phyloP scores from a whole-genome alignment of 495 filamentous ascomycete genomes.

The Melanomma pulvis-pyrius region DNA sequence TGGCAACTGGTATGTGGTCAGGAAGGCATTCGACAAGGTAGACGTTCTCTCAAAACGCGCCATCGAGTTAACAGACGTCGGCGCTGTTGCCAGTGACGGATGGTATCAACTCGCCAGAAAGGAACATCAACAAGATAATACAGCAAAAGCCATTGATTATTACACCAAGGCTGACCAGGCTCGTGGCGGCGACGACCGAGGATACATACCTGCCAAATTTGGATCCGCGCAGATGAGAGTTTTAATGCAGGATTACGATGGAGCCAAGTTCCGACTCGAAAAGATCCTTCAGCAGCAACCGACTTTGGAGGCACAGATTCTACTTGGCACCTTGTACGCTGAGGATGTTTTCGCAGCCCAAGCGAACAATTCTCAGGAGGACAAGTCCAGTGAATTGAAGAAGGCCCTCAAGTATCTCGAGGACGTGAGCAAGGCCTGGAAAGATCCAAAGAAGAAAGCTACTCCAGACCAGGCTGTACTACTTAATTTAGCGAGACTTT shows the following conservation, averaged over 20 bases:
- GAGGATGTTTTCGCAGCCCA: slow-evolving; percentile 88
- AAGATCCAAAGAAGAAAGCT: slow-evolving; percentile 80
- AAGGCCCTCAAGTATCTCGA: slow-evolving; percentile 84
- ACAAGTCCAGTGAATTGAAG: slow-evolving; percentile 78
- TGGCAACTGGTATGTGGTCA: slow-evolving; percentile 80
- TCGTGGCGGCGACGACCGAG: slow-evolving; percentile 81
- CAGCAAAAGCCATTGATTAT: slow-evolving; percentile 71
- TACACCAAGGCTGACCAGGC: slow-evolving; percentile 88
- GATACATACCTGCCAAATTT: slow-evolving; percentile 90
- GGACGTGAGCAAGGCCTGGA: slow-evolving; percentile 84
- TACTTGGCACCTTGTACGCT: slow-evolving; percentile 86
- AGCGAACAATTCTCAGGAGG: slow-evolving; percentile 72
- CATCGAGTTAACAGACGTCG: slow-evolving; percentile 92
- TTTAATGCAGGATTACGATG: slow-evolving; percentile 78
- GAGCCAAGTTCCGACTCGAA: slow-evolving; percentile 90
- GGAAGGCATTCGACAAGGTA: slow-evolving; percentile 73
- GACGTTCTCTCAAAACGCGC: slow-evolving; percentile 88
- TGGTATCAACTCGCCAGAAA: slow-evolving; percentile 93
- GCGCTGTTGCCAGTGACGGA: slow-evolving; percentile 91
- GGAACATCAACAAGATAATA: slow-evolving; percentile 73
- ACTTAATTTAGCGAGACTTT: slow-evolving; percentile 86
- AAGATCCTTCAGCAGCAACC: slow-evolving; percentile 86
- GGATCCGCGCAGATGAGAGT: slow-evolving; percentile 87
- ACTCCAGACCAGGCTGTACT: slow-evolving; percentile 83
- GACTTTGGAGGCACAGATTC: slow-evolving; percentile 85